Evolutionary conservation across 1,284 basidiomycete species (phyloP), one percentile per base, ranked within the genome.

Genomic region (Rhodotorula mucilaginosa): DNA sequence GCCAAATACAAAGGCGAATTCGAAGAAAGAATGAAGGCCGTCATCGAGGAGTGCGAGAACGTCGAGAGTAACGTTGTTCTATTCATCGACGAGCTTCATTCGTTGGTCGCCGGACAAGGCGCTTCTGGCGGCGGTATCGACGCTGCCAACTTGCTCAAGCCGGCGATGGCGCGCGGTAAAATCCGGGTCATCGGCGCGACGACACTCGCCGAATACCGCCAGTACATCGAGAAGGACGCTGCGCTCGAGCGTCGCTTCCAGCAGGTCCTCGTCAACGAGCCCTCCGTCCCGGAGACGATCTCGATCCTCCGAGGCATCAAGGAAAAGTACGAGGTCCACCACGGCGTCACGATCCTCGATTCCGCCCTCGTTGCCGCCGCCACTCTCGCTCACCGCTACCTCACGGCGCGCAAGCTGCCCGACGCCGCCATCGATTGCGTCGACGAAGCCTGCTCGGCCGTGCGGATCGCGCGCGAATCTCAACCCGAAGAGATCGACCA

Each of bases 11-110:
- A 81, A 46, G 81, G 81, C n/a, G 93, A 98, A 83, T 99, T 95
- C 82, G 96, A 99, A 82, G 96, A 99, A 81, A 90, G 96, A 61
- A 88, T 98, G 82, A 98, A 97, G 83, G 85, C 90, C 19, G 93
- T 98, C 70, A 84, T 98, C 64, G 88, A 81, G 81, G 97, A 99
- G 82, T 89, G 98, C 73, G 96, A 98, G 82, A 95, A 97, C 82
- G 88, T 91, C 6, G 89, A 0, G 88, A 93, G 67, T 87, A 23
- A 29, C 8, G 88, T 97, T 79, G 93, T 98, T 76, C 87, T 99
- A 52, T 98, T 98, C 84, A 89, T 98, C 78, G 95, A 99, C 79
- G 96, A 98, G 80, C 84, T 82, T 78, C 93, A 96, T 79, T 87
- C 94, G 57, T 90, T 97, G 82, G 93, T 95, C 91, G 89, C 91